Conservation (phyloP, 225 moss, liverwort and hornwort species). For the Pseudoscleropodium purum region DNA sequence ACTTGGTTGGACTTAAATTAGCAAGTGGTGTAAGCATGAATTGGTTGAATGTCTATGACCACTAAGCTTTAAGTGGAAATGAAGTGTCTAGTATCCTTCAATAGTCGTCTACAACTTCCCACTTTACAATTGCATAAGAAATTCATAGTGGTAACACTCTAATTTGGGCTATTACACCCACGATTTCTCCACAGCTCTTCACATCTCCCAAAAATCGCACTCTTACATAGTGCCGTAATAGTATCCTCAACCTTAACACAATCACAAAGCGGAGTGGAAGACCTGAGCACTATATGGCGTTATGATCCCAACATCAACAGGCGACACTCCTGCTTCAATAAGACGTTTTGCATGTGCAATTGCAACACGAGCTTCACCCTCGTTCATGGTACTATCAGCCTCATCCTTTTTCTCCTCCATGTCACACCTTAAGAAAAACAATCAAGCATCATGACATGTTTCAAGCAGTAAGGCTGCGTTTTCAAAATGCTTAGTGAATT, state of each 20-base stretch:
- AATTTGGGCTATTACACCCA: not conserved
- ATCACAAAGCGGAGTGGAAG: not conserved
- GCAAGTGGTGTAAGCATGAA: not conserved
- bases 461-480: not conserved
- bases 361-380: slow-evolving; percentile 90
- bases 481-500: not conserved
- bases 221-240: not conserved
- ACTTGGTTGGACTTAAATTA: not conserved
- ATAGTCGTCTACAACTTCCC: not conserved
- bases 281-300: slow-evolving; percentile 95
- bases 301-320: slow-evolving; percentile 83
- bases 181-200: not conserved
- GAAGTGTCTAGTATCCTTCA: not conserved
- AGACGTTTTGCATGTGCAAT: slow-evolving; percentile 73
- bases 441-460: not conserved
- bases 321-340: slow-evolving; percentile 68
- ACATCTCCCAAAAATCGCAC: not conserved
- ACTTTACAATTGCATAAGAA: not conserved
- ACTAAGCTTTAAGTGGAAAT: not conserved
- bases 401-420: slow-evolving; percentile 97
- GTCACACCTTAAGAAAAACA: slow-evolving; percentile 47
- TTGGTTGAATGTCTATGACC: not conserved
- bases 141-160: too few relatives aligned
- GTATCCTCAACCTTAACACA: not conserved
- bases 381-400: slow-evolving; percentile 88